Base-by-base conservation (phyloP, 2,329 filamentous ascomycete genomes). In the Metarhizium album region DNA sequence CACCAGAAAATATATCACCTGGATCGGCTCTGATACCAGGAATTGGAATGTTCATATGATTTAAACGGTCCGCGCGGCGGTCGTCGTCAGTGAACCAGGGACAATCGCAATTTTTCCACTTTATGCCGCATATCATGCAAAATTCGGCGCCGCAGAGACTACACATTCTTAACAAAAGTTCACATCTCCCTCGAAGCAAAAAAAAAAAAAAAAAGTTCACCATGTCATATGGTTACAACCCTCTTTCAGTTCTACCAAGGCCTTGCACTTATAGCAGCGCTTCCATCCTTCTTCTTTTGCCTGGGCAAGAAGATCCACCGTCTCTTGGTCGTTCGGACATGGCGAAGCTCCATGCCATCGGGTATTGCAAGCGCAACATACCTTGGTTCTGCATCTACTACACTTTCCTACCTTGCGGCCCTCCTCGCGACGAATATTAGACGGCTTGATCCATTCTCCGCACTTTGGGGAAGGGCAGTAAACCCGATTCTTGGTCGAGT, bases 151-250 rank as follows among this genome's bases (percentile, higher is more conserved):
- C 84, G 61, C 90, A 95, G 50, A 82, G 86, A 64, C 84, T 82
- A 16, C 38, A 8, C 9, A 18, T 16, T 13, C 3, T 50, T 20
- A 46, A 42, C 37, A 14, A 16, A 3, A 29, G 9, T 46, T 14
- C 8, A n/a, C 14, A 16, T 2, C 14, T 23, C 5, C 18, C 27
- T 18, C 3, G 16, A 6, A 37, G 29, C 7, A 47, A 23, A 23
- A 37, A 37, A 5, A 9, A 24, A 14, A 16, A 4, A 5, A 38
- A n/a, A 18, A 29, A 29, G 13, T 11, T 68, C 72, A 87, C 84
- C 89, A 95, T 27, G 82, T 89, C 80, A 94, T 91, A 64, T 91
- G 89, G 67, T 91, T 90, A 67, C 86, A 90, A 43, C 88, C 88
- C 65, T 91, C 86, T 58, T 84, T 84, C 47, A 89, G 70, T 65